phyloP scores from a whole-genome alignment of 2,329 filamentous ascomycete species.

The Annulohypoxylon truncatum region DNA sequence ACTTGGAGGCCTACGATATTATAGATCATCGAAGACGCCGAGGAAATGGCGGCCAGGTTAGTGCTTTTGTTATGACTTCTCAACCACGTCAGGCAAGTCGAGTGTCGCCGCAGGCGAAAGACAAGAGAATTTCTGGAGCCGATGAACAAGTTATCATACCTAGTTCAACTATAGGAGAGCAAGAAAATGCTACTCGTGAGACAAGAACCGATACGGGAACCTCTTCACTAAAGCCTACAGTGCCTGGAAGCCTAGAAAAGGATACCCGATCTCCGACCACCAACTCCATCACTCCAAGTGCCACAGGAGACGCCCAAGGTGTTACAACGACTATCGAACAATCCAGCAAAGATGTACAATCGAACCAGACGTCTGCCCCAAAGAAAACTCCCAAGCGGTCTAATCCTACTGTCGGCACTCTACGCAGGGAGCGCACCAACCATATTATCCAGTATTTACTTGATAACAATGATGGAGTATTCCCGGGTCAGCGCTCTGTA shows the following conservation, averaged over 20 bases:
- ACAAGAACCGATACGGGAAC: background rate
- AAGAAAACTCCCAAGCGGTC: constrained; percentile 36
- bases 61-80: background rate
- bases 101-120: background rate
- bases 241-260: background rate
- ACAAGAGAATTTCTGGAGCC: background rate
- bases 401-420: constrained; percentile 46
- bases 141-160: background rate
- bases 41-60: constrained; percentile 19
- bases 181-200: background rate
- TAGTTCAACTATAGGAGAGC: background rate
- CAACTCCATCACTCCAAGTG: background rate
- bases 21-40: constrained; percentile 33
- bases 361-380: constrained; percentile 8
- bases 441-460: constrained; percentile 58
- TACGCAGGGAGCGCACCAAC: constrained; percentile 50
- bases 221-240: background rate
- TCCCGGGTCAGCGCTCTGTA: constrained; percentile 63
- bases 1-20: constrained; percentile 44
- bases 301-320: background rate
- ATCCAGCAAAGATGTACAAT: background rate
- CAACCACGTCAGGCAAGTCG: constrained; percentile 5
- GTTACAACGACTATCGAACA: background rate
- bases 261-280: background rate
- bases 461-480: constrained; percentile 57